phyloP scores from a whole-genome alignment of 108 stramenopile genomes.

The Stephanodiscus triporus region DNA sequence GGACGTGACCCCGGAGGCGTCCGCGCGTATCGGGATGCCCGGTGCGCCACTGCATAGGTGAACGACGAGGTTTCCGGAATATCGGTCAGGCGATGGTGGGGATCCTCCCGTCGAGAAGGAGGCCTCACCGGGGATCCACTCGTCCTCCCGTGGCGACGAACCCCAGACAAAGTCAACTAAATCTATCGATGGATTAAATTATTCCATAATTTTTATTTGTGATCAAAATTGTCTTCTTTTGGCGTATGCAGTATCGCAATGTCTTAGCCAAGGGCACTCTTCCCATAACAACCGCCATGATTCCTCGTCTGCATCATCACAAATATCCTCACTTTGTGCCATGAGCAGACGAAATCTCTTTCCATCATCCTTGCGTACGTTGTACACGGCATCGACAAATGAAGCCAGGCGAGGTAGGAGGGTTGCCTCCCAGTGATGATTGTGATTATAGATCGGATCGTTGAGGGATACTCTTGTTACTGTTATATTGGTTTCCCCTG shows the following conservation, averaged over 20 bases:
- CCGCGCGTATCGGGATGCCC: too few species aligned
- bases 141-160: too few species aligned
- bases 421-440: constrained; percentile 56
- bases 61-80: too few species aligned
- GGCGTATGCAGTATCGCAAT: constrained; percentile 62
- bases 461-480: constrained; percentile 68
- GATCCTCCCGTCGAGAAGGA: too few species aligned
- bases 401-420: constrained; percentile 73
- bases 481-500: constrained; percentile 47
- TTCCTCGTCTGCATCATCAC: constrained; percentile 20
- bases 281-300: constrained; percentile 52
- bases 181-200: too few species aligned
- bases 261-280: constrained; percentile 63
- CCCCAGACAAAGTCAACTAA: too few species aligned
- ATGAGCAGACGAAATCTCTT: constrained; percentile 68
- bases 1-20: too few species aligned
- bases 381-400: constrained; percentile 75
- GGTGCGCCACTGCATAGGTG: too few species aligned
- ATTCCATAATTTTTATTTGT: too few species aligned
- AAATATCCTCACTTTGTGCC: constrained; percentile 27
- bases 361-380: constrained; percentile 60
- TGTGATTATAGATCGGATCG: constrained; percentile 64
- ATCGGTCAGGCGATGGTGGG: too few species aligned
- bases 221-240: constrained; percentile 19
- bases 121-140: too few species aligned